phyloP scores from a whole-genome alignment of 2,329 filamentous ascomycete species.

The Albophoma yamanashiensis region DNA sequence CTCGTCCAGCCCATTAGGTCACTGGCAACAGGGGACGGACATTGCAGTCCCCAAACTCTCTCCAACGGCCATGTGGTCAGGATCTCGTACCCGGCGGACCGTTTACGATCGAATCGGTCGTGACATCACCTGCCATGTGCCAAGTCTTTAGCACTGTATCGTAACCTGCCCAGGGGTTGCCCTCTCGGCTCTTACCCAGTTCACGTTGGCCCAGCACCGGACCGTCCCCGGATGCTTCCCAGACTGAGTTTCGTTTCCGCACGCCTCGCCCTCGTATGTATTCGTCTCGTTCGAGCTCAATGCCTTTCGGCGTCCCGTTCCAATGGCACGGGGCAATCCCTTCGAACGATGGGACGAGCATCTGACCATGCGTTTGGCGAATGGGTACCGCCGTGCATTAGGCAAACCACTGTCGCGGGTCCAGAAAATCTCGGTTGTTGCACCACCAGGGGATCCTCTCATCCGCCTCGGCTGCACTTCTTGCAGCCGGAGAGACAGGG shows the following conservation, averaged over 20 bases:
- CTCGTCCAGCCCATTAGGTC: neutral
- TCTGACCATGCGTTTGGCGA: neutral
- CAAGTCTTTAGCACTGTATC: neutral
- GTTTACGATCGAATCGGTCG: neutral
- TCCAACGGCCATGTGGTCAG: constrained; percentile 2
- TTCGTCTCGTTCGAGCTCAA: too few relatives aligned
- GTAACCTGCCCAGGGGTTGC: neutral
- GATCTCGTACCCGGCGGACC: constrained; percentile 2
- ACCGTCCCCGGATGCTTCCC: neutral
- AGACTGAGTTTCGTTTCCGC: neutral
- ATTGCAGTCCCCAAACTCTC: neutral
- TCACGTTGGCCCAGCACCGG: neutral
- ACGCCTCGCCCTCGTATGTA: neutral
- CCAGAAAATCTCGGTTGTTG: neutral
- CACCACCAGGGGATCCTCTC: neutral
- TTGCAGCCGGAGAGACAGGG: neutral
- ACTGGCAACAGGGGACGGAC: neutral
- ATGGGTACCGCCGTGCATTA: neutral
- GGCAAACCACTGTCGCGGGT: constrained; percentile 1
- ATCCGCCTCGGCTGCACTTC: neutral
- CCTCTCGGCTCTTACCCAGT: neutral
- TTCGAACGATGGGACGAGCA: neutral
- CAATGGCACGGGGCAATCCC: neutral
- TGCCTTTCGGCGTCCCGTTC: neutral
- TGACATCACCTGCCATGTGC: neutral